Evolutionary conservation across 2,329 filamentous ascomycete species (phyloP).

Genomic region (Coniochaeta pulveracea): DNA sequence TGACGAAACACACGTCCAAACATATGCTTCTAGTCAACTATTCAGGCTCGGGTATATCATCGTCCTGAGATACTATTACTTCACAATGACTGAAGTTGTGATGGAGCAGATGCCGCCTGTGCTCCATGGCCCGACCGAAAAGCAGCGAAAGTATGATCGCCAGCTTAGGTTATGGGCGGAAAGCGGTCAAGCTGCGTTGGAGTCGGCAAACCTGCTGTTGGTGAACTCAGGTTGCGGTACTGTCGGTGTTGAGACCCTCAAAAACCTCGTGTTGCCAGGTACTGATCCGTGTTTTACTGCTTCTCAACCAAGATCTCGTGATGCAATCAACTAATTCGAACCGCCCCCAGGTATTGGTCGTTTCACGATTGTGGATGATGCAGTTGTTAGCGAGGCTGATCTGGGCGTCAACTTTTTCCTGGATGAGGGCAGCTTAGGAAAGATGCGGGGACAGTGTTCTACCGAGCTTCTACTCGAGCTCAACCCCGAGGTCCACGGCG

Average conservation of each 20-base stretch:
- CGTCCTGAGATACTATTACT: too few relatives aligned
- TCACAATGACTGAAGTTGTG: slow-evolving; percentile 32
- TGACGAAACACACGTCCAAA: too few relatives aligned
- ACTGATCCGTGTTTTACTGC: slow-evolving; percentile 12
- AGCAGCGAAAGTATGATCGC: slow-evolving; percentile 78
- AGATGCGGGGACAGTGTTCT: slow-evolving; percentile 66
- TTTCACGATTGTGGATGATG: slow-evolving; percentile 82
- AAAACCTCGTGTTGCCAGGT: slow-evolving; percentile 93
- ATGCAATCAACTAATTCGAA: too few relatives aligned
- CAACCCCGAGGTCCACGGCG: slow-evolving; percentile 82
- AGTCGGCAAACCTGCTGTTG: slow-evolving; percentile 83
- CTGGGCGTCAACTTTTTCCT: slow-evolving; percentile 96
- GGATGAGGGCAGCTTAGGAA: slow-evolving; percentile 65
- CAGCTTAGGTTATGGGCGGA: slow-evolving; percentile 94
- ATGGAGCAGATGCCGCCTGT: slow-evolving; percentile 33
- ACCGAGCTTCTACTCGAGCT: slow-evolving; percentile 71
- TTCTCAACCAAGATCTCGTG: too few relatives aligned
- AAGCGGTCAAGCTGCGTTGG: slow-evolving; percentile 78
- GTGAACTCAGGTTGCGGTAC: slow-evolving; percentile 81
- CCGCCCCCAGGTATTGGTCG: slow-evolving; percentile 57
- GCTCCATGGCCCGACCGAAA: slow-evolving; percentile 43
- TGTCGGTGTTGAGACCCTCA: slow-evolving; percentile 81
- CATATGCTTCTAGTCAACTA: too few relatives aligned
- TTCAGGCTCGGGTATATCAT: too few relatives aligned
- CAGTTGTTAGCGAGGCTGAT: slow-evolving; percentile 66